Evolutionary conservation across 2,329 filamentous ascomycete genomes (phyloP).

Genomic region (Trichoderma pleuroti): DNA sequence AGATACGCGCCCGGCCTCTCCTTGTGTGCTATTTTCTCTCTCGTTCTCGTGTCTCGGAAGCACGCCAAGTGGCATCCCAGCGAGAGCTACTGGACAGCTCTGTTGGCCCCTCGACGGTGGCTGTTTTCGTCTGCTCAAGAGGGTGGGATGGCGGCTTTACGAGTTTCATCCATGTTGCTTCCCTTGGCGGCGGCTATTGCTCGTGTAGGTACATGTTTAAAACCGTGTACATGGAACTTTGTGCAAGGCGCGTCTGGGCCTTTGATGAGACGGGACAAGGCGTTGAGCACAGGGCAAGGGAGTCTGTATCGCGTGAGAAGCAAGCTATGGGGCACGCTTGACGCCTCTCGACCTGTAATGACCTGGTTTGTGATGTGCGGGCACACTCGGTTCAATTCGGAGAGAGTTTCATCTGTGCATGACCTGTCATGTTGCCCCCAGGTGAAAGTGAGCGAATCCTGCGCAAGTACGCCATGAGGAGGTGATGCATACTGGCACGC

Average conservation of each 20-base stretch:
- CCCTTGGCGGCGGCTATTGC: neutral
- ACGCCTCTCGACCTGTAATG: neutral
- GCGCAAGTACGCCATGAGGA: neutral
- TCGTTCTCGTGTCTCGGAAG: slow-evolving; percentile 2
- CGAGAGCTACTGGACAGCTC: neutral
- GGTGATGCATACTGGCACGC: neutral
- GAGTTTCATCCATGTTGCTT: neutral
- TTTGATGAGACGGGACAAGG: neutral
- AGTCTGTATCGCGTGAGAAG: neutral
- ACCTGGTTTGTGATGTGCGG: neutral
- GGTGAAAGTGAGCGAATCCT: neutral
- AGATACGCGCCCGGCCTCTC: slow-evolving; percentile 7
- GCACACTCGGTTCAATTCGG: neutral
- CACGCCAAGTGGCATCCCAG: slow-evolving; percentile 1
- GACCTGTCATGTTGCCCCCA: neutral
- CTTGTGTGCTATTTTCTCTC: neutral
- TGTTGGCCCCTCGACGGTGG: neutral
- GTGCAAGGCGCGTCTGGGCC: neutral
- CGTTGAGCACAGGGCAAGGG: neutral
- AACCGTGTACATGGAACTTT: neutral
- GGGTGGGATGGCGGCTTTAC: neutral
- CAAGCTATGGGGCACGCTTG: neutral
- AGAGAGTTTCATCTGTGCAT: neutral
- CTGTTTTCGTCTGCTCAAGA: neutral
- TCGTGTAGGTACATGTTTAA: neutral